phyloP scores from a whole-genome alignment of 2,329 filamentous ascomycete genomes.

The Penicillium sp. region DNA sequence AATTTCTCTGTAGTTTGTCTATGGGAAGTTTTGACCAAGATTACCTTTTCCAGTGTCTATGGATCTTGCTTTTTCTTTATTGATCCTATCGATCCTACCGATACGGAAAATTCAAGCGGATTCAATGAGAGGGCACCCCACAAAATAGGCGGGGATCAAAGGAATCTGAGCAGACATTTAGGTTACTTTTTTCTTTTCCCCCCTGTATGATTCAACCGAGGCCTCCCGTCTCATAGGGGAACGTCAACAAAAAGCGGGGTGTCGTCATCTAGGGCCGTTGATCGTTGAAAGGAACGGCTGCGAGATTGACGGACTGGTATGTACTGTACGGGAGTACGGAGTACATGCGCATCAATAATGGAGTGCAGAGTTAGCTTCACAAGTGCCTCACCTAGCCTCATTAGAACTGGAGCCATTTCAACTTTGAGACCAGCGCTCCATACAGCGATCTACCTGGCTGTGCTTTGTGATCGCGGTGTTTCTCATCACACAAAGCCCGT shows the following conservation, averaged over 20 bases:
- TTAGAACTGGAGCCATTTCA: background rate
- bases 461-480: background rate
- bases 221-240: constrained; percentile 11
- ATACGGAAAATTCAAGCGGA: background rate
- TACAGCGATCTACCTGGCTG: background rate
- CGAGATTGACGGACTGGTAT: constrained; percentile 24
- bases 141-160: constrained; percentile 13
- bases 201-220: background rate
- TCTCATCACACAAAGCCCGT: too few relatives aligned
- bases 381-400: background rate
- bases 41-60: background rate
- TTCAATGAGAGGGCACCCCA: constrained; percentile 14
- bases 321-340: constrained; percentile 19
- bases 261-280: constrained; percentile 22
- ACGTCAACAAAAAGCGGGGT: constrained; percentile 20
- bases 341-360: constrained; percentile 20
- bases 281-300: constrained; percentile 27
- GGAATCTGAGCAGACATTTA: background rate
- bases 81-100: background rate
- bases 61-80: background rate
- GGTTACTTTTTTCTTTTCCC: background rate
- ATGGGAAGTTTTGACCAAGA: too few relatives aligned
- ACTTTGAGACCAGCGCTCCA: background rate
- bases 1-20: too few relatives aligned
- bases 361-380: constrained; percentile 1